Conservation (phyloP, 208 protist genomes). For the Leishmania tarentolae region DNA sequence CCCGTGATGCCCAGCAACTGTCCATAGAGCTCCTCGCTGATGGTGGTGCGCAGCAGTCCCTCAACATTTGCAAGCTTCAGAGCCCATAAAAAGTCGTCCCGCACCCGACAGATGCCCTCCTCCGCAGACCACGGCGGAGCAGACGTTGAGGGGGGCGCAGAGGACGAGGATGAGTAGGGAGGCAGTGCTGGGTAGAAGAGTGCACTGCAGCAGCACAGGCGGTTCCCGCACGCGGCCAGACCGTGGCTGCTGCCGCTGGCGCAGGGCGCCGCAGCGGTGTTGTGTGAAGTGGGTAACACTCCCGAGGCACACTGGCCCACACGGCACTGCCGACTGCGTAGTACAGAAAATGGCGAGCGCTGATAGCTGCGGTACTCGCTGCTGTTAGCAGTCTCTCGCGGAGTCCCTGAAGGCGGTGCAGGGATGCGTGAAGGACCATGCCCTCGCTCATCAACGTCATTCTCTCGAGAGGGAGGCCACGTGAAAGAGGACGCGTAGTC, state of each 20-base stretch:
- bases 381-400: not conserved
- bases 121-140: not conserved
- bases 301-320: constrained; percentile 45
- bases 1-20: constrained; percentile 32
- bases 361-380: constrained; percentile 12
- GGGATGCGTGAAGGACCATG: constrained; percentile 51
- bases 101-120: constrained; percentile 35
- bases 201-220: constrained; percentile 30
- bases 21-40: constrained; percentile 27
- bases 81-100: constrained; percentile 63
- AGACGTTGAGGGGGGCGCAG: not conserved
- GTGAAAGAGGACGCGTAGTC: constrained; percentile 29
- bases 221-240: constrained; percentile 8
- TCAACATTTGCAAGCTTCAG: constrained; percentile 62
- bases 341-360: constrained; percentile 73
- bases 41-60: constrained; percentile 27
- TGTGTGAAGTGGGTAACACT: constrained; percentile 27
- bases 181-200: constrained; percentile 41
- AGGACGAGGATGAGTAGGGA: constrained; percentile 8
- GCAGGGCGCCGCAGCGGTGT: not conserved
- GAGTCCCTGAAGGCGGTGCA: not conserved
- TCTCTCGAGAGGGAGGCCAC: constrained; percentile 24
- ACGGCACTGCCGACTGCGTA: constrained; percentile 44
- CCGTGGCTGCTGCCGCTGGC: not conserved
- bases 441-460: not conserved